A percentile compares a stretch with the other conserved stretches of the same genome.
Evolutionary conservation across 2,329 filamentous ascomycete species (phyloP).

Genomic region (Monascus ruber): DNA sequence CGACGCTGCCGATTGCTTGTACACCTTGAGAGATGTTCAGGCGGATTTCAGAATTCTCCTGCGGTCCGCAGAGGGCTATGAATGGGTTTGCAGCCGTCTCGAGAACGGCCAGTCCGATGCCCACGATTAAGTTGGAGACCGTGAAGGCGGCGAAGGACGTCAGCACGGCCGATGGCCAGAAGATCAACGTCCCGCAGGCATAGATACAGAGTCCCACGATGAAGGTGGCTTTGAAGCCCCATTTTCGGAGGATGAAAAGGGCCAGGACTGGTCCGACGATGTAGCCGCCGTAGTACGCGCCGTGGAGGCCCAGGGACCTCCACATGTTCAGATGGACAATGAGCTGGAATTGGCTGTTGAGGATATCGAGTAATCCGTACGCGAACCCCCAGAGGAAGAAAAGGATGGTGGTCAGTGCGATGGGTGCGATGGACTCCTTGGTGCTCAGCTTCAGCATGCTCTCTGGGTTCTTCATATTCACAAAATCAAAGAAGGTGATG

Average conservation of each 20-base stretch:
- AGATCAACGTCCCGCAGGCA: constrained; percentile 49
- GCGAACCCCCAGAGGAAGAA: constrained; percentile 88
- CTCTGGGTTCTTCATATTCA: constrained; percentile 45
- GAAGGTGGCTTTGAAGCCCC: constrained; percentile 53
- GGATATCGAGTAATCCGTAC: constrained; percentile 71
- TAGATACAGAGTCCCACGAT: constrained; percentile 51
- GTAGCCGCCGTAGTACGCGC: constrained; percentile 51
- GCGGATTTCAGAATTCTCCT: constrained; percentile 48
- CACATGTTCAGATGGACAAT: constrained; percentile 32
- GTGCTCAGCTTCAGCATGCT: constrained; percentile 49
- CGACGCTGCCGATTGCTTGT: constrained; percentile 49
- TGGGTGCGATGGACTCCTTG: constrained; percentile 46
- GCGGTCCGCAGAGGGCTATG: constrained; percentile 50
- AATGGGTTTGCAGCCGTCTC: constrained; percentile 53
- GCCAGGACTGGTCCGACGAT: constrained; percentile 45
- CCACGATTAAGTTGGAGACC: constrained; percentile 53
- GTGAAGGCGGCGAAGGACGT: constrained; percentile 50
- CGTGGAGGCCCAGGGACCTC: constrained; percentile 40
- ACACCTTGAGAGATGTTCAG: constrained; percentile 51
- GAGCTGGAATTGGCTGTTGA: constrained; percentile 54
- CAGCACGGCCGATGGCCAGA: constrained; percentile 54
- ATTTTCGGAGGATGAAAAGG: constrained; percentile 43
- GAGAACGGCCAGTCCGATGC: constrained; percentile 47
- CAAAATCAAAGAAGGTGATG: constrained; percentile 51
- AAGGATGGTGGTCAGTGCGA: constrained; percentile 59